phyloP scores from a whole-genome alignment of 2,329 filamentous ascomycete species.

The Monosporascus sp. region DNA sequence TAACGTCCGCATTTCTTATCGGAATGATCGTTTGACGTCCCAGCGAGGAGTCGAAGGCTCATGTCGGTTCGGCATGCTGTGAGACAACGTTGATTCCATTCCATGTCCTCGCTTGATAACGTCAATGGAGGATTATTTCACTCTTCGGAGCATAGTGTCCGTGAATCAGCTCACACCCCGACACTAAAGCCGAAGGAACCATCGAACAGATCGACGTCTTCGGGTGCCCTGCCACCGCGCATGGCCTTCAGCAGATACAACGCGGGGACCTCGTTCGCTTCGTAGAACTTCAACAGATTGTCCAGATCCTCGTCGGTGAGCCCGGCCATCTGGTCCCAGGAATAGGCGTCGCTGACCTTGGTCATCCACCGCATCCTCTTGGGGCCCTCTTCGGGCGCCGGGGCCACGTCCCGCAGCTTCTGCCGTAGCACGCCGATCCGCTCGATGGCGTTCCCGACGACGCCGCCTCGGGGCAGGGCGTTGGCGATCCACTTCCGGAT shows the following conservation, averaged over 20 bases:
- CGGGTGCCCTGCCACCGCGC: slow-evolving; percentile 39
- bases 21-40: too few relatives aligned
- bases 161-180: slow-evolving; percentile 26
- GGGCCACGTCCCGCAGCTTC: slow-evolving; percentile 74
- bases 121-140: too few relatives aligned
- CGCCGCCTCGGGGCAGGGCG: slow-evolving; percentile 71
- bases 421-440: slow-evolving; percentile 75
- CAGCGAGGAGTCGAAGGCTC: too few relatives aligned
- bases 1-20: too few relatives aligned
- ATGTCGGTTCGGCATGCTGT: too few relatives aligned
- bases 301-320: slow-evolving; percentile 85
- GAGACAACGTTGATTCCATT: too few relatives aligned
- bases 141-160: too few relatives aligned
- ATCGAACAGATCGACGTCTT: slow-evolving; percentile 51
- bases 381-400: slow-evolving; percentile 65
- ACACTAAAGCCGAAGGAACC: slow-evolving; percentile 57
- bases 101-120: too few relatives aligned
- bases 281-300: slow-evolving; percentile 72
- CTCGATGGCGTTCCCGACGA: slow-evolving; percentile 80
- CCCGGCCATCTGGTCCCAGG: slow-evolving; percentile 75
- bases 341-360: slow-evolving; percentile 82
- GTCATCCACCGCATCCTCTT: slow-evolving; percentile 97
- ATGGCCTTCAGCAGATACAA: slow-evolving; percentile 52
- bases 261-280: slow-evolving; percentile 48
- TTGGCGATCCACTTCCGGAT: slow-evolving; percentile 78